Conservation (phyloP, 495 filamentous ascomycete genomes). For the Neurospora cerealis region DNA sequence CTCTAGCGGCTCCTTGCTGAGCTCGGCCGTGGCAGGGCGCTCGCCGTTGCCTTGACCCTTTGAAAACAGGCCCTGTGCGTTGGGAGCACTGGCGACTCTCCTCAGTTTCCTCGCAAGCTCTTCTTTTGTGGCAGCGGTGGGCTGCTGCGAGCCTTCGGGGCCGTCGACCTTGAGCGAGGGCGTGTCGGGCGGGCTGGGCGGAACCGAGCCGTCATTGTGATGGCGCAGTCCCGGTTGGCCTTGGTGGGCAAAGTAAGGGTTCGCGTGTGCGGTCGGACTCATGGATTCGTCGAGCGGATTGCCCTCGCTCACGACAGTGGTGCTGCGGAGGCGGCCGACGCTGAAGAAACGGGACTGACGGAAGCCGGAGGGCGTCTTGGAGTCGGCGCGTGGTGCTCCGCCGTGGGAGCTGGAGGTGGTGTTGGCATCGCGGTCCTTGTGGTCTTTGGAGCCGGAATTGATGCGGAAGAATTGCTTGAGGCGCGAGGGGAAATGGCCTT, state of each 20-base stretch:
- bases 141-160: slow-evolving; percentile 54
- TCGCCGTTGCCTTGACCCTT: slow-evolving; percentile 50
- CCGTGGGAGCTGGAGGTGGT: slow-evolving; percentile 14
- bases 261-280: slow-evolving; percentile 88
- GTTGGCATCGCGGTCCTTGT: slow-evolving; percentile 30
- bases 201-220: slow-evolving; percentile 90
- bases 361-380: slow-evolving; percentile 50
- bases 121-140: slow-evolving; percentile 74
- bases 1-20: slow-evolving; percentile 65
- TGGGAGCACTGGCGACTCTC: slow-evolving; percentile 90
- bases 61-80: slow-evolving; percentile 86
- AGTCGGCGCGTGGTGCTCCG: slow-evolving; percentile 24
- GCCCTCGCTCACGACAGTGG: slow-evolving; percentile 88
- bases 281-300: slow-evolving; percentile 79
- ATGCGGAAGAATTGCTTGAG: slow-evolving; percentile 98
- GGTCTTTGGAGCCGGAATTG: slow-evolving; percentile 44
- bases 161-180: slow-evolving; percentile 65
- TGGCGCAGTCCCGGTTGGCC: slow-evolving; percentile 87
- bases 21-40: slow-evolving; percentile 68
- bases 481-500: slow-evolving; percentile 69
- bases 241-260: slow-evolving; percentile 96
- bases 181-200: slow-evolving; percentile 91
- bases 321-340: slow-evolving; percentile 66
- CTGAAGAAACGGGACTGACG: slow-evolving; percentile 77
- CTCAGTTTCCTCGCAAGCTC: slow-evolving; percentile 86